Base-by-base conservation (phyloP, 306 rosid species). In the Morella rubra region DNA sequence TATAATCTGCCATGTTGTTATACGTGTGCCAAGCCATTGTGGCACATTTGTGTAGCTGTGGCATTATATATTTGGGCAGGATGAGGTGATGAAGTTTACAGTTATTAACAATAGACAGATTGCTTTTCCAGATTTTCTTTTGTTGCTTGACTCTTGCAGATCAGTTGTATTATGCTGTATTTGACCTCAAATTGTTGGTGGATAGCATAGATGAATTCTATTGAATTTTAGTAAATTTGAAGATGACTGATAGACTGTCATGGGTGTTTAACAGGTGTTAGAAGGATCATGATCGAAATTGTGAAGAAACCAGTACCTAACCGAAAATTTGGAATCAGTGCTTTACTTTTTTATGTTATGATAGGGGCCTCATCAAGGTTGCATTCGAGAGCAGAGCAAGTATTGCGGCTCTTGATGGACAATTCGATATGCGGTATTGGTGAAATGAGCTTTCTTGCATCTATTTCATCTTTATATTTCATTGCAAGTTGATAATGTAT, bases 311-410 rank as follows among this genome's bases (percentile, higher is more conserved):
- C 96, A 54, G 70, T 85, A 72, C 77, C 76, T 58, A 51, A 76
- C 83, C 80, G 88, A 72, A 85, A 86, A 69, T 82, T 75, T 76
- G 96, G 93, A 61, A 90, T 81, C 58, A 86, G 86, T 85, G 84
- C 82, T 71, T 81, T 94, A 81, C 86, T 94, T 81, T 87, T 73
- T 83, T 73, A 86, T 85, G 79, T 85, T 42, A 86, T 92, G 90
- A 86, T 81, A 81, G 96, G 96, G 76, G 79, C 89, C 77, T 88
- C 96, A 56, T 86, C 90, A 47, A 90, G 89, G 83, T 86, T 94
- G 79, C 98, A 94, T 84, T 94, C 98, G 44, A 92, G 85, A 89
- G 96, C 96, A 27, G 87, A 87, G 78, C 84, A 85, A 69, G 93
- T 94, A 65, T 82, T 92, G 68, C 85, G 59, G 53, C 80, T 90